Evolutionary conservation across 106 monocot species (phyloP).

Genomic region (Narthecium ossifragum): DNA sequence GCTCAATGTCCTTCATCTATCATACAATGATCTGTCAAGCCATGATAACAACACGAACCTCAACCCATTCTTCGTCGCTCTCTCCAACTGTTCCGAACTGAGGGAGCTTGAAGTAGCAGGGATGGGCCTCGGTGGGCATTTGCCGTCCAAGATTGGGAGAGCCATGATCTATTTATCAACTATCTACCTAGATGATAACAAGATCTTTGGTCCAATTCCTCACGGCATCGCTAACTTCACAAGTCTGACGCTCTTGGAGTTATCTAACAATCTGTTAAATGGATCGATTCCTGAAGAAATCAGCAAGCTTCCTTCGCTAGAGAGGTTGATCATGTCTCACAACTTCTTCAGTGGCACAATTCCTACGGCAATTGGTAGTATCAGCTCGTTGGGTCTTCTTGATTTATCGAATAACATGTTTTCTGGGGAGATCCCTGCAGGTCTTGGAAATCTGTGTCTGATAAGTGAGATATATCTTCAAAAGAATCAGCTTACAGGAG

Average conservation of each 20-base stretch:
- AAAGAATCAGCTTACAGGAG: conserved; percentile 34
- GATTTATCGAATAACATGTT: conserved; percentile 13
- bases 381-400: conserved; percentile 18
- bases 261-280: conserved; percentile 32
- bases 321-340: too few species aligned
- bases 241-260: conserved; percentile 20
- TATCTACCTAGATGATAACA: conserved; percentile 34
- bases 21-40: conserved; percentile 36
- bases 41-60: conserved; percentile 29
- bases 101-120: conserved; percentile 28
- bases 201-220: conserved; percentile 31
- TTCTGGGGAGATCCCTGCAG: conserved; percentile 25
- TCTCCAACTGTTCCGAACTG: conserved; percentile 29
- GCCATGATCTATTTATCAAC: conserved; percentile 20
- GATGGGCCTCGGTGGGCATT: conserved; percentile 23
- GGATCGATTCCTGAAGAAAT: conserved; percentile 22
- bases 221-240: conserved; percentile 27
- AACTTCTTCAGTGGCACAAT: neutral
- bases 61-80: conserved; percentile 27
- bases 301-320: too few species aligned
- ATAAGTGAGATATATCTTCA: conserved; percentile 31
- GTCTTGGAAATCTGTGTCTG: conserved; percentile 21
- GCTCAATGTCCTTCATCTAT: conserved; percentile 30
- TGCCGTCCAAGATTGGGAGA: conserved; percentile 20
- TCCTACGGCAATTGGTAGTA: conserved; percentile 8